Conservation (phyloP, 441 rosid genomes). For the Mallotus japonicus region DNA sequence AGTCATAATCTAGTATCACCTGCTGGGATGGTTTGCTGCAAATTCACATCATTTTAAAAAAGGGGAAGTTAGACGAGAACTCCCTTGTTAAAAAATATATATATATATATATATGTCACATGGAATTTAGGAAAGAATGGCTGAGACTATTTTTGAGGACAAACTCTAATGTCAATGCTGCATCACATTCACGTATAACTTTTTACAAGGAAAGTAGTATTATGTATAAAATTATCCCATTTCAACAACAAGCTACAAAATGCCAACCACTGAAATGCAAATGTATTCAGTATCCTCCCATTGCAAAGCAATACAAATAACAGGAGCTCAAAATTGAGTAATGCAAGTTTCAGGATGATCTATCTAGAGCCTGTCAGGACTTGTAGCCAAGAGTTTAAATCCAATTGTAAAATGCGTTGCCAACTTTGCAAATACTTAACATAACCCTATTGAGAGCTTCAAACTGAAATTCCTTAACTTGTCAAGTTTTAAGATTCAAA, state of each 20-base stretch:
- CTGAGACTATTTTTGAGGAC: neutral
- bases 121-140: neutral
- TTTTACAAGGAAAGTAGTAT: neutral
- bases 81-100: neutral
- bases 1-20: constrained; percentile 96
- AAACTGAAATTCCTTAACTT: neutral
- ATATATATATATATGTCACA: neutral
- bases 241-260: neutral
- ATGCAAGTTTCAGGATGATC: neutral
- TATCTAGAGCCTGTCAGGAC: neutral
- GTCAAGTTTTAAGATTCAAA: neutral
- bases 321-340: neutral
- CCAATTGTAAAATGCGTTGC: neutral
- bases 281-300: neutral
- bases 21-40: constrained; percentile 88
- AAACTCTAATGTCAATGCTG: neutral
- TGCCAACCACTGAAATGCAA: neutral
- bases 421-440: neutral
- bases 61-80: neutral
- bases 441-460: neutral
- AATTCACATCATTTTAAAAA: constrained; percentile 19
- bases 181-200: neutral
- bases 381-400: neutral
- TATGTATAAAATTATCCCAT: neutral
- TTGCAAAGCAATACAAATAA: neutral